A percentile compares a stretch with the other conserved stretches of the same genome.
phyloP scores from a whole-genome alignment of 2,329 filamentous ascomycete genomes.

The Trichoderma afroharzianum region DNA sequence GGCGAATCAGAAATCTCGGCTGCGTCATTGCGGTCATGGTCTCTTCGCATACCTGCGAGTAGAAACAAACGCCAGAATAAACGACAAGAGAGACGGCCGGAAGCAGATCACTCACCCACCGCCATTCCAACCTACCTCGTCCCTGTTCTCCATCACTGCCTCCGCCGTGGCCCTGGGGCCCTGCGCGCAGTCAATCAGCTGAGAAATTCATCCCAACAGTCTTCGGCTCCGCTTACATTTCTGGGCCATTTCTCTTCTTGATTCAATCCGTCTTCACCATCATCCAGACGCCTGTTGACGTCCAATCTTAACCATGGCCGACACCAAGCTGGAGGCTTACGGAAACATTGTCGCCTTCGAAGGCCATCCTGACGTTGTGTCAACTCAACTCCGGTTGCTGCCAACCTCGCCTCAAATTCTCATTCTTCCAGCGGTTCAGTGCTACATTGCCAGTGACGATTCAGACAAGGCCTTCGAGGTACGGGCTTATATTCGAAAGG shows the following conservation, averaged over 20 bases:
- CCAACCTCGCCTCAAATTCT: slow-evolving; percentile 57
- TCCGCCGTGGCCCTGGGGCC: background rate
- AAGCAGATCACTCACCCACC: slow-evolving; percentile 7
- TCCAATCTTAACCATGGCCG: slow-evolving; percentile 23
- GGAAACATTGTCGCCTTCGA: slow-evolving; percentile 60
- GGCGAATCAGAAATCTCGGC: background rate
- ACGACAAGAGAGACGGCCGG: background rate
- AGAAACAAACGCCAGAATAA: background rate
- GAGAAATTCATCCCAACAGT: background rate
- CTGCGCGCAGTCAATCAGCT: background rate
- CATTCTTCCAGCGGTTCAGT: slow-evolving; percentile 50
- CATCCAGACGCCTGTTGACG: background rate
- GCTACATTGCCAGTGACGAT: slow-evolving; percentile 39
- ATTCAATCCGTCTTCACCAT: background rate
- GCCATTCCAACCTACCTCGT: background rate
- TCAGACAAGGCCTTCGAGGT: slow-evolving; percentile 29
- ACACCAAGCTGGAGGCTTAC: slow-evolving; percentile 23
- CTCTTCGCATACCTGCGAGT: background rate
- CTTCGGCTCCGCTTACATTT: background rate
- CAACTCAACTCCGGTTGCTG: slow-evolving; percentile 57
- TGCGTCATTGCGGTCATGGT: slow-evolving; percentile 10
- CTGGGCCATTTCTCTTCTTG: background rate
- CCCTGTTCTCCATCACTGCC: background rate
- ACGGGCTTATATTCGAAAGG: slow-evolving; percentile 41
- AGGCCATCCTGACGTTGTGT: slow-evolving; percentile 51